Base-by-base conservation (phyloP, 2,329 filamentous ascomycete species). In the Exophiala aquamarina region DNA sequence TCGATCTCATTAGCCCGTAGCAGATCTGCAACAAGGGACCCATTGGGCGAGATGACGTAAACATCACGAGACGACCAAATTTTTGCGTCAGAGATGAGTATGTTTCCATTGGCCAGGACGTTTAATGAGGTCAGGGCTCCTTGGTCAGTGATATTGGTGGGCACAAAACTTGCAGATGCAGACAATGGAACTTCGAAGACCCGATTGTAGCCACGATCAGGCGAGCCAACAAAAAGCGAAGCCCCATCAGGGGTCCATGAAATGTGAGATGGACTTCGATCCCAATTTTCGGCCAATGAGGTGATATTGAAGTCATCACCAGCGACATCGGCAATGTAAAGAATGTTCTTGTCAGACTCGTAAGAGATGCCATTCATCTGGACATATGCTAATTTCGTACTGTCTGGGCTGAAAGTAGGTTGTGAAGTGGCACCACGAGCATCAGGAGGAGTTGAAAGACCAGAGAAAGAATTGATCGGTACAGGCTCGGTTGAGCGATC, bases 321-420 rank as follows among this genome's bases (percentile, higher is more conserved):
- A 47, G 61, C 60, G 40, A 69, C 48, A 11, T 62, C 61, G 35
- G 70, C 65, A 33, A 73, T 61, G 50, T 75, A 76, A 36, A 75
- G 60, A 3, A 68, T 66, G 35, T 69, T 69, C 65, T 86, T 86
- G 70, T 95, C 89, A 13, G 85, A 81, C 66, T 96, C 90, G 63
- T 95, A 95, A 49, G 85, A 82, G 41, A 81, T 75, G 46, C 78
- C 78, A 54, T 79, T 78, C 90, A 94, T 95, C 52, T 87, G 82
- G 21, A 88, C 75, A 64, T 94, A 95, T 2, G 82, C 88, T 19
- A 92, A 72, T 50, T 79, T 78, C 28, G 75, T 79, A 8, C 88
- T 87, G 59, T 86, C 77, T 3, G 82, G 81, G 3, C 88, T 91
- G 68, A 94, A 95, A 0, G 79, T 76, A 0, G 90, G 89, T 74